Conservation (phyloP, 495 filamentous ascomycete species). For the Aspergillus haitiensis region DNA sequence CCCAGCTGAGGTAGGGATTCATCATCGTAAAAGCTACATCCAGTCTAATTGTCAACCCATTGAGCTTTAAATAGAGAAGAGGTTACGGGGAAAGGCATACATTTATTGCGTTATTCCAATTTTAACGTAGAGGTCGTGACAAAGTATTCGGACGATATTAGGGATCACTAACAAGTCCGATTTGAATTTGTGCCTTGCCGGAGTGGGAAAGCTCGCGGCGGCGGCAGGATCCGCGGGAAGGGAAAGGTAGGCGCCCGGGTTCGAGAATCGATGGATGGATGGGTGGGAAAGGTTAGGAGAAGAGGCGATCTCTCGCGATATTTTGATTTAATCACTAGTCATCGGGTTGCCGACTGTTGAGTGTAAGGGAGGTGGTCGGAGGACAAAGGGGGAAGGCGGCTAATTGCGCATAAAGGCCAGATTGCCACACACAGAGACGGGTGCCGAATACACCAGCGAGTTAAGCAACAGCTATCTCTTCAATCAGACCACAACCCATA, state of each 20-base stretch:
- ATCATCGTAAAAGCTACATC: slow-evolving; percentile 35
- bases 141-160: background rate
- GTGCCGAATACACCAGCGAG: slow-evolving; percentile 8
- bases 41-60: slow-evolving; percentile 13
- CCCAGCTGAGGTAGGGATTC: slow-evolving; percentile 58
- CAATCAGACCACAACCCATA: background rate
- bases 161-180: slow-evolving; percentile 6
- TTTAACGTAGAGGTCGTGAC: slow-evolving; percentile 18
- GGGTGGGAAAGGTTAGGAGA: slow-evolving; percentile 2
- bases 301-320: slow-evolving; percentile 22
- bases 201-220: slow-evolving; percentile 9
- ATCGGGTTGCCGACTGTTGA: slow-evolving; percentile 19
- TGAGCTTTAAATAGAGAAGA: background rate
- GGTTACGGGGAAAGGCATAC: slow-evolving; percentile 1
- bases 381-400: slow-evolving; percentile 18
- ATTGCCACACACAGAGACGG: slow-evolving; percentile 19
- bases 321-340: slow-evolving; percentile 19
- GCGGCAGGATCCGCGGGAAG: slow-evolving; percentile 6
- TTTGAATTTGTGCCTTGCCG: slow-evolving; percentile 1
- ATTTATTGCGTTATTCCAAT: slow-evolving; percentile 7
- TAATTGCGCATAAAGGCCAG: slow-evolving; percentile 29
- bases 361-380: slow-evolving; percentile 8
- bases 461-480: slow-evolving; percentile 10
- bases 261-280: background rate
- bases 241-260: background rate